A percentile compares a stretch with the other conserved stretches of the same genome.
These are phyloP conservation scores for Adansonia digitata DNA, from an alignment of 345 rosid species.

Conservation along the genomic window DNA sequence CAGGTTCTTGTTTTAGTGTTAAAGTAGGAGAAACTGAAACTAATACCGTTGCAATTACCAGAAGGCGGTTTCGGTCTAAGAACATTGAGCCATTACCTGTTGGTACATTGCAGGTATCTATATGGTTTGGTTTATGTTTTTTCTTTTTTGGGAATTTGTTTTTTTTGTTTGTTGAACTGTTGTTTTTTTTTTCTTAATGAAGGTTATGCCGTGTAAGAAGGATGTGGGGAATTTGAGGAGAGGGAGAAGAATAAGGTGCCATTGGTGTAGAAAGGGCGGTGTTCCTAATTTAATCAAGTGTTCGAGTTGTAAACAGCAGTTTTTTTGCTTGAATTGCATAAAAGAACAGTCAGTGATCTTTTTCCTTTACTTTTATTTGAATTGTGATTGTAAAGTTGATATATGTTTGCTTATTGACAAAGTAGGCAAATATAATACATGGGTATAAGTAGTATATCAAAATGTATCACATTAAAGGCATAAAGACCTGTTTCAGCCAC, in stretches of 20 bases:
- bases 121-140: neutral
- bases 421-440: neutral
- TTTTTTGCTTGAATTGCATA: slow-evolving; percentile 71
- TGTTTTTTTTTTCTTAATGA: neutral
- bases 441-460: neutral
- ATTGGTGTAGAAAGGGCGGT: slow-evolving; percentile 71
- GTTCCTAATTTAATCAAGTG: slow-evolving; percentile 55
- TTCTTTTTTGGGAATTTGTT: neutral
- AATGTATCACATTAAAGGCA: neutral
- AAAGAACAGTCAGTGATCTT: slow-evolving; percentile 47
- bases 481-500: neutral
- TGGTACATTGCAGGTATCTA: slow-evolving; percentile 59
- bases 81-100: slow-evolving; percentile 72
- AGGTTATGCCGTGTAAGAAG: slow-evolving; percentile 62
- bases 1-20: slow-evolving; percentile 41
- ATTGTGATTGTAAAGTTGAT: neutral
- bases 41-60: slow-evolving; percentile 31
- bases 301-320: slow-evolving; percentile 58
- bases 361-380: neutral
- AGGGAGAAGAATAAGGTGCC: slow-evolving; percentile 72
- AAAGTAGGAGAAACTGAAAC: slow-evolving; percentile 46
- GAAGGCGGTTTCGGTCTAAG: slow-evolving; percentile 75
- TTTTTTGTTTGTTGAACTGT: neutral
- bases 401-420: neutral
- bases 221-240: slow-evolving; percentile 44